These are phyloP conservation scores for Byssochlamys sp. DNA, from an alignment of 2,329 filamentous ascomycete species.

Conservation along the genomic window DNA sequence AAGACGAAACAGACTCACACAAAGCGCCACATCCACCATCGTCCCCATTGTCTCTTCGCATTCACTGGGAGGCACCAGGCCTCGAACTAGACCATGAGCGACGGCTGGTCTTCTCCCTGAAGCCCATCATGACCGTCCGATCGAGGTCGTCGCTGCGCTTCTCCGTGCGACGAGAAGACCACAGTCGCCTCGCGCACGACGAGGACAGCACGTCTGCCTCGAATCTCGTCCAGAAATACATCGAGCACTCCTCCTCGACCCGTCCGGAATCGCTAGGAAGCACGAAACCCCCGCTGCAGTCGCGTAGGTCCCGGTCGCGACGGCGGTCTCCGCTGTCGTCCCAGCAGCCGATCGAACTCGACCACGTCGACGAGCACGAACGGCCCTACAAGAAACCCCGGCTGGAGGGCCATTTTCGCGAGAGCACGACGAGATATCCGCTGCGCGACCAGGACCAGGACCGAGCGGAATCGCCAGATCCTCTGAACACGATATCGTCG, in stretches of 20 bases:
- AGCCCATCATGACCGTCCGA: conserved; percentile 21
- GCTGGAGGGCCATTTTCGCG: conserved; percentile 9
- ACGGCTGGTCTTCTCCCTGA: conserved; percentile 1
- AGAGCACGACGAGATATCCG: conserved; percentile 8
- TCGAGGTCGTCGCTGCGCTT: conserved; percentile 25
- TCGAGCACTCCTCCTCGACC: background rate
- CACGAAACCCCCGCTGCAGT: background rate
- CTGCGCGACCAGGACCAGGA: conserved; percentile 8
- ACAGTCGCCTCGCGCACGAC: conserved; percentile 17
- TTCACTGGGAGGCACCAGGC: background rate
- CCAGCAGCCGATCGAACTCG: background rate
- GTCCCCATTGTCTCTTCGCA: background rate
- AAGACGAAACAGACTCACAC: background rate
- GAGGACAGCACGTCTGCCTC: conserved; percentile 10
- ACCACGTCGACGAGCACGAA: conserved; percentile 3
- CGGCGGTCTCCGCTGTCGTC: background rate
- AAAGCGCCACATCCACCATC: background rate
- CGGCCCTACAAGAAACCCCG: conserved; percentile 7
- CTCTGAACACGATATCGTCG: conserved; percentile 17
- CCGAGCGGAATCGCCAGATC: conserved; percentile 18
- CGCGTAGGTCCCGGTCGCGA: background rate
- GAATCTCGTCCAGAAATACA: background rate
- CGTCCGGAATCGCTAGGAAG: background rate
- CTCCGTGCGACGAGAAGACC: conserved; percentile 23
- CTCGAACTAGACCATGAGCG: background rate